These are phyloP conservation scores for Chrysoporthe austroafricana DNA, from an alignment of 2,329 filamentous ascomycete species.

Conservation along the genomic window DNA sequence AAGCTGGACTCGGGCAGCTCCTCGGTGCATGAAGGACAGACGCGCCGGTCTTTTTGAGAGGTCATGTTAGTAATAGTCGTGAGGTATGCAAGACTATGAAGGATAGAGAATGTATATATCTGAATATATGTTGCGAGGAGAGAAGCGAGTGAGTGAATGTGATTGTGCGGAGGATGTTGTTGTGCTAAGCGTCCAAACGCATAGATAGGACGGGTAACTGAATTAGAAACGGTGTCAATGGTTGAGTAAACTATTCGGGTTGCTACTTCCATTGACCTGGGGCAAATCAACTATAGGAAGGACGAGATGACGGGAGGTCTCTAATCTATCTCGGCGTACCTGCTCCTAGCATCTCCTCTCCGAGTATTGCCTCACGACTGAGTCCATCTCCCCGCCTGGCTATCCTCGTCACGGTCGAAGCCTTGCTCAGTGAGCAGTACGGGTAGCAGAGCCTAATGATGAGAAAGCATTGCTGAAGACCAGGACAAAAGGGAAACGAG, in stretches of 20 bases:
- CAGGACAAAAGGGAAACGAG: neutral
- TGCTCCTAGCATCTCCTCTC: neutral
- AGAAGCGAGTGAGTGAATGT: neutral
- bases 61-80: neutral
- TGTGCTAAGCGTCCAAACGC: neutral
- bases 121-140: neutral
- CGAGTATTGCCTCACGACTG: neutral
- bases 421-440: neutral
- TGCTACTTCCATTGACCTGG: neutral
- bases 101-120: neutral
- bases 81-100: neutral
- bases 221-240: neutral
- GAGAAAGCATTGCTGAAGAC: neutral
- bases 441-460: no score
- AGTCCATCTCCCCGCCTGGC: neutral
- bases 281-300: neutral
- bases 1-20: slow-evolving; percentile 5
- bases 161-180: neutral
- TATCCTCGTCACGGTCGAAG: neutral
- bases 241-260: neutral
- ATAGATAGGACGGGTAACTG: neutral
- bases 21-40: slow-evolving; percentile 10
- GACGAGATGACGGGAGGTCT: neutral
- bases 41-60: neutral
- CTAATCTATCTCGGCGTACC: neutral